Percentiles rank a stretch among this genome's conserved stretches.
phyloP scores from a whole-genome alignment of 2,329 filamentous ascomycete genomes.

The Blastomyces parvus region DNA sequence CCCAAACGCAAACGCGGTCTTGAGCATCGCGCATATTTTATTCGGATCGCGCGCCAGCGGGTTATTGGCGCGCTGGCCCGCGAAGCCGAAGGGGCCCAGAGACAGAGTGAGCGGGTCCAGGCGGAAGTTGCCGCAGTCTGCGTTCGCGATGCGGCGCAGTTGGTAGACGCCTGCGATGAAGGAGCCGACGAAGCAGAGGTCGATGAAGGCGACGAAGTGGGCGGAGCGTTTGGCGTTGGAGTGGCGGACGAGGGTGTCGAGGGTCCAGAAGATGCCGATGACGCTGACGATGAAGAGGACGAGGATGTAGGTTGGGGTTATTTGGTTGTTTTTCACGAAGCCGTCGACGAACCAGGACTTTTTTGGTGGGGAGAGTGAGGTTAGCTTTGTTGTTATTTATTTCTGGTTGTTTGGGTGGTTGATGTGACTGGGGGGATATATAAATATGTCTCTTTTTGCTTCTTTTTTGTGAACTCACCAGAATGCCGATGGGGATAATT shows the following conservation, averaged over 20 bases:
- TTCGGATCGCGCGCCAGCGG: slow-evolving; percentile 47
- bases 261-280: slow-evolving; percentile 51
- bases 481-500: slow-evolving; percentile 55
- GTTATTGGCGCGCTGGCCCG: slow-evolving; percentile 39
- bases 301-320: slow-evolving; percentile 53
- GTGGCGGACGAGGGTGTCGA: slow-evolving; percentile 53
- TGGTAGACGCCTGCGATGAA: slow-evolving; percentile 53
- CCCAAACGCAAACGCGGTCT: slow-evolving; percentile 76
- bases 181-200: slow-evolving; percentile 54
- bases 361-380: neutral
- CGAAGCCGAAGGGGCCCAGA: slow-evolving; percentile 54
- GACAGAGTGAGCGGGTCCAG: slow-evolving; percentile 46
- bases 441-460: neutral
- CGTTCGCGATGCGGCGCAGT: slow-evolving; percentile 47
- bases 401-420: too few relatives aligned
- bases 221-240: slow-evolving; percentile 50
- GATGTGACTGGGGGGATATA: slow-evolving; percentile 5
- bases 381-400: slow-evolving; percentile 8
- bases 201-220: slow-evolving; percentile 51
- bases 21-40: slow-evolving; percentile 85
- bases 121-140: slow-evolving; percentile 58
- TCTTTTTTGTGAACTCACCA: slow-evolving; percentile 32
- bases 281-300: slow-evolving; percentile 57
- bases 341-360: slow-evolving; percentile 52
- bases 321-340: slow-evolving; percentile 47